These are phyloP conservation scores for Nothophoma quercina DNA, from an alignment of 2,329 filamentous ascomycete genomes.

Conservation along the genomic window DNA sequence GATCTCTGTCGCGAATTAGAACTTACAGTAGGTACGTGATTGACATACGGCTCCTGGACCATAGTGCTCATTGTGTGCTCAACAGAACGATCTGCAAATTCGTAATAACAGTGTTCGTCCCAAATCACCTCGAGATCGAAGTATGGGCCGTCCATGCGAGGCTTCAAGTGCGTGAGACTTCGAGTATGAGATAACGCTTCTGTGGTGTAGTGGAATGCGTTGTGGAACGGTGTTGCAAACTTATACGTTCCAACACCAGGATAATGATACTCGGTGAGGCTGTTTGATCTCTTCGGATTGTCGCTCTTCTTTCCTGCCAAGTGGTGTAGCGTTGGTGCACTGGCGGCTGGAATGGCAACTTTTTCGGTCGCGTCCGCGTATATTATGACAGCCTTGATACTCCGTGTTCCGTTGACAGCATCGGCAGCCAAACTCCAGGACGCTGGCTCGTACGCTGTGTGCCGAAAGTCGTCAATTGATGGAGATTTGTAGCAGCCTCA, in stretches of 20 bases:
- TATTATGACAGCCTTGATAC: slow-evolving; percentile 10
- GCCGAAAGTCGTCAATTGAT: background rate
- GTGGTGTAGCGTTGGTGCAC: slow-evolving; percentile 26
- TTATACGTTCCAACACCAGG: slow-evolving; percentile 52
- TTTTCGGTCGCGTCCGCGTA: slow-evolving; percentile 14
- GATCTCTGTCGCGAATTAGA: too few relatives aligned
- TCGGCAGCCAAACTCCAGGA: slow-evolving; percentile 13
- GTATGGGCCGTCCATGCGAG: slow-evolving; percentile 65
- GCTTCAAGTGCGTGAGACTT: slow-evolving; percentile 68
- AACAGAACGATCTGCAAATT: slow-evolving; percentile 72
- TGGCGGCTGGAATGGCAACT: slow-evolving; percentile 6
- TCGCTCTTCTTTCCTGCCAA: slow-evolving; percentile 30
- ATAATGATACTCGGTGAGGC: slow-evolving; percentile 52
- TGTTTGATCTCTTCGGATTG: slow-evolving; percentile 17
- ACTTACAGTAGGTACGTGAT: slow-evolving; percentile 68
- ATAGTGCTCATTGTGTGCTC: slow-evolving; percentile 79
- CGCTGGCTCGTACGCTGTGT: slow-evolving; percentile 14
- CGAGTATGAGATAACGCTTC: slow-evolving; percentile 71
- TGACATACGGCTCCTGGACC: slow-evolving; percentile 79
- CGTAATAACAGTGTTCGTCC: slow-evolving; percentile 76
- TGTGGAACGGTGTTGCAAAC: slow-evolving; percentile 63
- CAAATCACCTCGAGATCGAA: slow-evolving; percentile 78
- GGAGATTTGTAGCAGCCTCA: background rate
- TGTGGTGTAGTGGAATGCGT: slow-evolving; percentile 52
- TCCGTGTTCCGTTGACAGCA: slow-evolving; percentile 1